Conservation (phyloP, 495 filamentous ascomycete species). For the Podospora pseudoanserina region DNA sequence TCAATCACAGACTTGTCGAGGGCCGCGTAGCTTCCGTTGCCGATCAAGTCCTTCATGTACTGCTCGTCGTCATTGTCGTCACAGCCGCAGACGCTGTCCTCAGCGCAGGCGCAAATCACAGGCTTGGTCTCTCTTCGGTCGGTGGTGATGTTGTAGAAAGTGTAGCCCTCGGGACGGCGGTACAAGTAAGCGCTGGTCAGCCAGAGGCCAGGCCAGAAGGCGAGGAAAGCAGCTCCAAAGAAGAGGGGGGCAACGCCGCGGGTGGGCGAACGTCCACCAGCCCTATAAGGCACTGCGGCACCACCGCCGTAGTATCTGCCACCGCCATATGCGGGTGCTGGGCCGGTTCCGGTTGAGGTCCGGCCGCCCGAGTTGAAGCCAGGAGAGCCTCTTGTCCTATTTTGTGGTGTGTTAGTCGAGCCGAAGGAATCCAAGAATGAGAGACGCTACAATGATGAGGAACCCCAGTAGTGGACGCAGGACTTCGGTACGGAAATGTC, state of each 20-base stretch:
- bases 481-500: not conserved
- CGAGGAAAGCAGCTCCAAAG: slow-evolving; percentile 53
- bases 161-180: slow-evolving; percentile 57
- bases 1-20: slow-evolving; percentile 61
- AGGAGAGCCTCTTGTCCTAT: not conserved
- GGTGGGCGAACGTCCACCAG: slow-evolving; percentile 56
- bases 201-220: slow-evolving; percentile 54
- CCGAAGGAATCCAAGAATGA: not conserved
- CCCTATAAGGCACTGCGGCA: slow-evolving; percentile 59
- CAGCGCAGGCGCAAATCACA: slow-evolving; percentile 70
- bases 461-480: not conserved
- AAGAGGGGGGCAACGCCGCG: slow-evolving; percentile 55
- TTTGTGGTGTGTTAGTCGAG: not conserved
- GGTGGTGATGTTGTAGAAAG: slow-evolving; percentile 55
- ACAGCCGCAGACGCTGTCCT: slow-evolving; percentile 73
- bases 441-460: not conserved
- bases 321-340: slow-evolving; percentile 57
- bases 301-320: slow-evolving; percentile 79
- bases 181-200: slow-evolving; percentile 69
- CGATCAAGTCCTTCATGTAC: slow-evolving; percentile 55
- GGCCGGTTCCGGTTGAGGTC: slow-evolving; percentile 63
- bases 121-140: slow-evolving; percentile 64
- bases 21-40: slow-evolving; percentile 56
- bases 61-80: slow-evolving; percentile 65
- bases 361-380: slow-evolving; percentile 53